A percentile compares a stretch with the other conserved stretches of the same genome.
Evolutionary conservation across 1,139 yeast species (phyloP).

Genomic region (Magnusiomyces tetraspermus): DNA sequence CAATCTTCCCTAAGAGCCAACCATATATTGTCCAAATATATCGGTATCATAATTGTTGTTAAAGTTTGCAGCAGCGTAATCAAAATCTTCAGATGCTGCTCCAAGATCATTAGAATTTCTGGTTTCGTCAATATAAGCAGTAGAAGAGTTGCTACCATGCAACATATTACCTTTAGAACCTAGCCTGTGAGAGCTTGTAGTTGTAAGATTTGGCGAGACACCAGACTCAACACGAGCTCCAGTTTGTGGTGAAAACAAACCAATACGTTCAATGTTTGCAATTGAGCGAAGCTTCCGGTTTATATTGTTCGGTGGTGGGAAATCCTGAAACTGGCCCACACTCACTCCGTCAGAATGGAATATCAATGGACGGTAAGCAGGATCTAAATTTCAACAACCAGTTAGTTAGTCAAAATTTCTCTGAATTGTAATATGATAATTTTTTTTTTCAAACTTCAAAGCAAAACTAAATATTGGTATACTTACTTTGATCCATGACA

Average conservation of each 20-base stretch:
- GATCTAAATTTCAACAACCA: conserved; percentile 19
- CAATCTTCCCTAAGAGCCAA: no score
- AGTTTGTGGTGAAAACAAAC: conserved; percentile 14
- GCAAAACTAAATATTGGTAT: neutral
- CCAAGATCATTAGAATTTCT: no score
- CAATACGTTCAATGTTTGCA: conserved; percentile 31
- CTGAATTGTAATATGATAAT: neutral
- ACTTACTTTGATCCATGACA: conserved; percentile 38
- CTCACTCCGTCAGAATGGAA: conserved; percentile 35
- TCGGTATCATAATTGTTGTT: no score
- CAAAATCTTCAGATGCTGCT: no score
- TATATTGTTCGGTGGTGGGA: conserved; percentile 34
- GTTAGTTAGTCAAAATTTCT: neutral
- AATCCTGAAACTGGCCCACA: conserved; percentile 34
- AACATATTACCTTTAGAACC: no score
- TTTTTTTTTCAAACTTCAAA: neutral
- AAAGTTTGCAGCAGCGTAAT: no score
- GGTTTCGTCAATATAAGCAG: no score
- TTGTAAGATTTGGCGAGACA: no score
- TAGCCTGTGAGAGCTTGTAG: no score
- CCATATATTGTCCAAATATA: no score
- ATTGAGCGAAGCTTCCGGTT: conserved; percentile 31
- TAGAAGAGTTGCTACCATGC: no score
- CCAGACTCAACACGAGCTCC: no score
- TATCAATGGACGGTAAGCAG: conserved; percentile 37